Base-by-base conservation (phyloP, 495 filamentous ascomycete genomes). In the Penicillium steckii region DNA sequence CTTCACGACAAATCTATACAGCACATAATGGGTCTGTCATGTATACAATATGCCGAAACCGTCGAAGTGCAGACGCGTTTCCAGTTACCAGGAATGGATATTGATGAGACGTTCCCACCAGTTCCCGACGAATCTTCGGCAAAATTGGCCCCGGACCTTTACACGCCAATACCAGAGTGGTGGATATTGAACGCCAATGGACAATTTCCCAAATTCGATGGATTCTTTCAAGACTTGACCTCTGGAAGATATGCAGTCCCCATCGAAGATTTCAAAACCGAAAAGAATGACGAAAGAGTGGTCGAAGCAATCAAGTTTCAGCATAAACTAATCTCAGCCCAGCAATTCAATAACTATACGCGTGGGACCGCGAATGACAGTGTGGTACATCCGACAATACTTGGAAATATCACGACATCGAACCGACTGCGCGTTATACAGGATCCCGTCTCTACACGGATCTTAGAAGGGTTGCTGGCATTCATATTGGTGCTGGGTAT, bases 391-490 rank as follows among this genome's bases (percentile, higher is more conserved):
- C 3, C 23, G 7, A 24, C 24, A 13, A 21, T 53, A 5, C 42
- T 29, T 15, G 50, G 50, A 22, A 54, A 48, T 33, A 15, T 49
- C 19, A 50, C 46, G 2, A 29, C n/a, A 4, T 21, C 54, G 3
- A 41, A 37, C 18, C 48, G 35, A 4, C n/a, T 30, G 3, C 29
- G 54, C 5, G 44, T 72, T n/a, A 45, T 65, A 2, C 69, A 72
- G 44, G 62, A 68, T 42, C 38, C 44, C n/a, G 37, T 56, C 8
- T 60, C 69, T 6, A 70, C 69, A 6, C 59, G 69, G 8, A 51
- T 70, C 6, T 54, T 72, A 21, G 59, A 72, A 40, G 65, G 48
- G 2, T 44, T 72, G 17, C 55, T 72, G 7, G 57, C 55, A 0
- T 24, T 52, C 0, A 54, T 59, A 4, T 44, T 69, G 1, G 25